Evolutionary conservation across 768 basidiomycete genomes (phyloP).

Genomic region (Saitozyma sp.): DNA sequence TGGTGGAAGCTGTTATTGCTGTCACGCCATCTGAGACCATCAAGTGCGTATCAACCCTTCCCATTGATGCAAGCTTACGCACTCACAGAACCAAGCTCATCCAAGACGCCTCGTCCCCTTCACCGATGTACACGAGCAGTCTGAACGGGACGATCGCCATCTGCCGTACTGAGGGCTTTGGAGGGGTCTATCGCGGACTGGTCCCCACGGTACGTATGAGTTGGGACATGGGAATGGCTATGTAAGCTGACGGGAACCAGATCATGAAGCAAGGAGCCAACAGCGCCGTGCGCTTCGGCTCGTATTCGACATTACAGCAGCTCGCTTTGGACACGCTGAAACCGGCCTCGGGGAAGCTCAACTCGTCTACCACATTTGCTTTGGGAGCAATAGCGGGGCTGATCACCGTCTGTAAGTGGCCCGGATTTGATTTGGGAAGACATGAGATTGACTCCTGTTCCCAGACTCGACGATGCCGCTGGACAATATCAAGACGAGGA

Average conservation of each 20-base stretch:
- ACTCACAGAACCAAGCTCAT: conserved; percentile 81
- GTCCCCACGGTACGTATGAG: conserved; percentile 74
- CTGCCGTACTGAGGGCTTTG: conserved; percentile 74
- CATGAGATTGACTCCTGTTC: background rate
- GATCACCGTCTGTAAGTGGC: conserved; percentile 75
- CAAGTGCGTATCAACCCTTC: conserved; percentile 62
- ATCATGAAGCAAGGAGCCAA: conserved; percentile 97
- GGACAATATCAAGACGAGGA: conserved; percentile 87
- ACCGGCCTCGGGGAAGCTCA: conserved; percentile 75
- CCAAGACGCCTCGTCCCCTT: conserved; percentile 78
- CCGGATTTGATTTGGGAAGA: background rate
- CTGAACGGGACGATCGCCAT: conserved; percentile 78
- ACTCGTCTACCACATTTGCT: conserved; percentile 72
- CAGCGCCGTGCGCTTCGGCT: conserved; percentile 88
- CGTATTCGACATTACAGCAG: conserved; percentile 85
- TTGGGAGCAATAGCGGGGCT: conserved; percentile 79
- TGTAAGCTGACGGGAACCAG: conserved; percentile 53
- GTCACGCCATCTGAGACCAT: conserved; percentile 96
- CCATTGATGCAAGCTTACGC: background rate
- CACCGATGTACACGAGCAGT: conserved; percentile 78
- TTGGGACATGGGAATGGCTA: too few relatives aligned
- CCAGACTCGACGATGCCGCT: conserved; percentile 44
- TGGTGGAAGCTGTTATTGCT: conserved; percentile 84
- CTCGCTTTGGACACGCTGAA: conserved; percentile 71
- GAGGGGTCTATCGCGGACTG: conserved; percentile 73